These are phyloP conservation scores for Euphorbia celastroides DNA, from an alignment of 441 rosid species.

Conservation along the genomic window DNA sequence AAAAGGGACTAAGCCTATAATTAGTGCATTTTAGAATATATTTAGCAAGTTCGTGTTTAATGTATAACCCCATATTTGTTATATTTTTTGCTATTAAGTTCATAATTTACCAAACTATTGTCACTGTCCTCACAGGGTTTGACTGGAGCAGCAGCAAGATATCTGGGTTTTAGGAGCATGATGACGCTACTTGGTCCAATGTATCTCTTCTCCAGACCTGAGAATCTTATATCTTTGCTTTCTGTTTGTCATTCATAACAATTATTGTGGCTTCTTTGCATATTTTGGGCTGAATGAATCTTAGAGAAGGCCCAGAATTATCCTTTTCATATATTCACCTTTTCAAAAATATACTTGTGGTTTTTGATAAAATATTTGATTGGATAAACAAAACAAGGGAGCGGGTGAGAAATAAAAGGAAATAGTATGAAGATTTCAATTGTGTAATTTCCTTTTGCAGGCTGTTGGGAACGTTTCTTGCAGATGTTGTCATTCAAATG, in stretches of 20 bases:
- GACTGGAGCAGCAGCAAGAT: constrained; percentile 81
- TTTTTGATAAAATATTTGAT: neutral
- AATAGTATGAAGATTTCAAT: neutral
- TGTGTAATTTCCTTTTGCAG: constrained; percentile 31
- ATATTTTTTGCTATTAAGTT: too few species aligned
- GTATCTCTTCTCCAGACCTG: constrained; percentile 30
- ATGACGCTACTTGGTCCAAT: constrained; percentile 75
- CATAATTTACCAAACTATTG: neutral
- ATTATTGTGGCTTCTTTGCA: neutral
- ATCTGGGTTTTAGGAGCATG: constrained; percentile 74
- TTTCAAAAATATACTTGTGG: neutral
- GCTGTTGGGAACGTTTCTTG: constrained; percentile 92
- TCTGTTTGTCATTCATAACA: constrained; percentile 5
- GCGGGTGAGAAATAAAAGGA: neutral
- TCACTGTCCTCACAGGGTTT: constrained; percentile 52
- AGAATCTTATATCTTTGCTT: constrained; percentile 1
- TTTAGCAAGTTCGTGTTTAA: neutral
- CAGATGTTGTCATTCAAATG: constrained; percentile 96
- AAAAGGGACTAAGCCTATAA: neutral
- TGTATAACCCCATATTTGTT: neutral
- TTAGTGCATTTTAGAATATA: neutral
- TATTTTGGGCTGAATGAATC: neutral
- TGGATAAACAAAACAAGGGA: neutral
- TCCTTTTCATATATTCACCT: neutral
- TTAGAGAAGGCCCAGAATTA: neutral